phyloP scores from a whole-genome alignment of 1,139 yeast genomes.

The Yueomyces sp. region DNA sequence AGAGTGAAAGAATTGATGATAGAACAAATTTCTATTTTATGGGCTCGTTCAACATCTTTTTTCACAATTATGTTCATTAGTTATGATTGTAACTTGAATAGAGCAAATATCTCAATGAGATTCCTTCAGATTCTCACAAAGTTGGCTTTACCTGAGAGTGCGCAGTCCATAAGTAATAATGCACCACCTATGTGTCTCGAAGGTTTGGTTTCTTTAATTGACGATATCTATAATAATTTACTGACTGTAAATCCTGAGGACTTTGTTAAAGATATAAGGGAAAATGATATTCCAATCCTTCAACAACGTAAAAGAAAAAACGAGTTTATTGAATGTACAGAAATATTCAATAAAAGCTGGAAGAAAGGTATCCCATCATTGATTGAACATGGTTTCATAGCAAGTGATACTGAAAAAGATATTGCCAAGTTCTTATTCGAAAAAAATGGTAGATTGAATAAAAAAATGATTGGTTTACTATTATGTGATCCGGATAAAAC shows the following conservation, averaged over 20 bases:
- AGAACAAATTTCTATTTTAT: slow-evolving; percentile 71
- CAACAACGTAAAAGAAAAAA: slow-evolving; percentile 46
- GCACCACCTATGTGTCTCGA: slow-evolving; percentile 93
- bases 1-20: slow-evolving; percentile 65
- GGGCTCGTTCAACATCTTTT: slow-evolving; percentile 73
- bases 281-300: slow-evolving; percentile 10
- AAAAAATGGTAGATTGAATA: slow-evolving; percentile 72
- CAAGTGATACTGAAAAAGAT: slow-evolving; percentile 42
- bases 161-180: slow-evolving; percentile 61
- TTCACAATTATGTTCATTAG: slow-evolving; percentile 68
- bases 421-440: slow-evolving; percentile 67
- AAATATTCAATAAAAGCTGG: slow-evolving; percentile 65
- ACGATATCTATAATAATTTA: slow-evolving; percentile 51
- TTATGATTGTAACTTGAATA: slow-evolving; percentile 85
- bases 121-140: slow-evolving; percentile 61
- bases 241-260: slow-evolving; percentile 22
- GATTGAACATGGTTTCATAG: slow-evolving; percentile 51
- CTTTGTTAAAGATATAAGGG: slow-evolving; percentile 4
- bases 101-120: slow-evolving; percentile 65
- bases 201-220: slow-evolving; percentile 62
- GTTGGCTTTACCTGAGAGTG: slow-evolving; percentile 71
- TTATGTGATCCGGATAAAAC: slow-evolving; percentile 65
- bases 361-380: slow-evolving; percentile 57
- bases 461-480: slow-evolving; percentile 75
- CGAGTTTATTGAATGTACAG: slow-evolving; percentile 63